phyloP scores from a whole-genome alignment of 257 asterid species.

The Primulina huaijiensis region DNA sequence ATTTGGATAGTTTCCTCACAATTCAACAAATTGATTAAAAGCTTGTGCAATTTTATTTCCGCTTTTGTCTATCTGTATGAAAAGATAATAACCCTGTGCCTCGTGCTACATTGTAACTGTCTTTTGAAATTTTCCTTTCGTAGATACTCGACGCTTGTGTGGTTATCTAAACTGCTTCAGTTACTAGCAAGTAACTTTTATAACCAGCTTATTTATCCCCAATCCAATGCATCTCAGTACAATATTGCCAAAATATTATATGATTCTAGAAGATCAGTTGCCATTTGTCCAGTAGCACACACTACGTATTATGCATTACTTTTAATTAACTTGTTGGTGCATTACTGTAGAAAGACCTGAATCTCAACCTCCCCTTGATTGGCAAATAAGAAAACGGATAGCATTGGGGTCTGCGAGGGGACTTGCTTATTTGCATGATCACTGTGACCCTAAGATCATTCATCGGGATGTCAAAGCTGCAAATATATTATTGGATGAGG shows the following conservation, averaged over 20 bases:
- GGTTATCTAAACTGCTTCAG: neutral
- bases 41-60: neutral
- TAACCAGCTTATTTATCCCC: neutral
- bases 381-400: slow-evolving; percentile 68
- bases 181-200: neutral
- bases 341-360: slow-evolving; percentile 59
- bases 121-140: neutral
- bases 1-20: neutral
- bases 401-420: slow-evolving; percentile 92
- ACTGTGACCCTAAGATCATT: slow-evolving; percentile 83
- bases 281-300: neutral
- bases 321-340: slow-evolving; percentile 10
- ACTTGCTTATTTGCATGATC: slow-evolving; percentile 89
- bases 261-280: neutral
- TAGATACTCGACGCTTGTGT: neutral
- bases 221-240: neutral
- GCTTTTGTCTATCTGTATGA: neutral
- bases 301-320: neutral
- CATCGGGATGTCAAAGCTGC: slow-evolving; percentile 95
- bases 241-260: neutral
- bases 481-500: slow-evolving; percentile 77
- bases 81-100: neutral
- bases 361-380: slow-evolving; percentile 67
- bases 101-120: neutral
- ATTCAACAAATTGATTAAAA: neutral